These are phyloP conservation scores for Lactarius pseudohatsudake DNA, from an alignment of 768 basidiomycete genomes.

Conservation along the genomic window DNA sequence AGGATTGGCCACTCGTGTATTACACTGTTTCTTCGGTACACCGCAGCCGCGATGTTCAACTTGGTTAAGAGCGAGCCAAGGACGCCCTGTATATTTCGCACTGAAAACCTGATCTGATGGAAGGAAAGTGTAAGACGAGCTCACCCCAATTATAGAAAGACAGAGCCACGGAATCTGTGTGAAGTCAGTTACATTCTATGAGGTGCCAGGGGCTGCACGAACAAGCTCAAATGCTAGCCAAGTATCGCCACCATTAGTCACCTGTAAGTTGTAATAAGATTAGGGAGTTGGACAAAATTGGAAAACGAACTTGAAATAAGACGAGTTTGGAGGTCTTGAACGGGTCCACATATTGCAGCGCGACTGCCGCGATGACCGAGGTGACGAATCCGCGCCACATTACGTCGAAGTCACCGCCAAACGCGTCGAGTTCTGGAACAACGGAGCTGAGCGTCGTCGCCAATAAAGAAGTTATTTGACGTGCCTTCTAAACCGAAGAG, in stretches of 20 bases:
- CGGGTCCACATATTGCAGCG: conserved; percentile 80
- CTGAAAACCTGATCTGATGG: conserved; percentile 10
- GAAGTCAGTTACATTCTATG: conserved; percentile 7
- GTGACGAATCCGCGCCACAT: conserved; percentile 90
- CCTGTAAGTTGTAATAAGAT: conserved; percentile 37
- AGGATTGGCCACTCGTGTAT: conserved; percentile 61
- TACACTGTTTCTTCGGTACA: conserved; percentile 57
- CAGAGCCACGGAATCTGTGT: conserved; percentile 66
- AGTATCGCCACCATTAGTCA: conserved; percentile 55
- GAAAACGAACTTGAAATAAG: conserved; percentile 58
- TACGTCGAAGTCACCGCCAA: conserved; percentile 71
- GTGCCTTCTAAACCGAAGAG: conserved; percentile 78
- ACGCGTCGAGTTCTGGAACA: conserved; percentile 59
- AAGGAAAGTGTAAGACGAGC: conserved; percentile 21
- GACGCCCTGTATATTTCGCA: conserved; percentile 47
- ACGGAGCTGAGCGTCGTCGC: conserved; percentile 1
- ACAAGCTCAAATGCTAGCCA: conserved; percentile 78
- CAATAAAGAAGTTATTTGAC: neutral
- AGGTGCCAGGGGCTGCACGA: conserved; percentile 25
- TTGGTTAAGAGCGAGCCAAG: conserved; percentile 65
- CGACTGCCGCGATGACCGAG: conserved; percentile 82
- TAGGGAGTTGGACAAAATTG: neutral
- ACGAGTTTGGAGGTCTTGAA: conserved; percentile 85
- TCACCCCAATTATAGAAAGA: conserved; percentile 62
- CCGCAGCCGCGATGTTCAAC: conserved; percentile 61